Conservation (phyloP, 2,329 filamentous ascomycete species). For the Exophiala sideris region DNA sequence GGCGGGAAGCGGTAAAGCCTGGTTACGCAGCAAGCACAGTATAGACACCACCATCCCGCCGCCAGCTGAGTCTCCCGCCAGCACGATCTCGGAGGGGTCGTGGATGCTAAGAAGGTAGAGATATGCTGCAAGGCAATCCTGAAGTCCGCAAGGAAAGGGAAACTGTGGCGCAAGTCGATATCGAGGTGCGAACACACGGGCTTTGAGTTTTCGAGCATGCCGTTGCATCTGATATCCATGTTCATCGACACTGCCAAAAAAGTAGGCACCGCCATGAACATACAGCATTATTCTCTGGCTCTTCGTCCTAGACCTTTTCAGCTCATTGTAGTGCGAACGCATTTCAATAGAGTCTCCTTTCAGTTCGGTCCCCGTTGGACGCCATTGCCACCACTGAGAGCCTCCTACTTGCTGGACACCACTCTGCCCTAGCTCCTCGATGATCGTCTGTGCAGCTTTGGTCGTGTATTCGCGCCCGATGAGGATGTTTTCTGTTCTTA, state of each 20-base stretch:
- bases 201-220: slow-evolving; percentile 90
- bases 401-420: slow-evolving; percentile 77
- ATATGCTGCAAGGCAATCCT: slow-evolving; percentile 87
- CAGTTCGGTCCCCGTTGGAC: slow-evolving; percentile 62
- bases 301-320: slow-evolving; percentile 59
- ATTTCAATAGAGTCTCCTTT: slow-evolving; percentile 96
- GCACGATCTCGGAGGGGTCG: slow-evolving; percentile 74
- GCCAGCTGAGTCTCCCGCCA: slow-evolving; percentile 91
- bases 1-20: slow-evolving; percentile 77
- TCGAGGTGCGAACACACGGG: slow-evolving; percentile 77
- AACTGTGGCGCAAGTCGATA: slow-evolving; percentile 92
- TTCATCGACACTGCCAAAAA: slow-evolving; percentile 91
- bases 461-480: slow-evolving; percentile 64
- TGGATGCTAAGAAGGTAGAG: slow-evolving; percentile 74
- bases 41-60: slow-evolving; percentile 83
- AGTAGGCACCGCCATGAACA: slow-evolving; percentile 91
- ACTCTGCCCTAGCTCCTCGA: slow-evolving; percentile 70
- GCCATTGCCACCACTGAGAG: slow-evolving; percentile 85
- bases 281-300: slow-evolving; percentile 84
- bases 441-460: slow-evolving; percentile 64
- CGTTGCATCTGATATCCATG: slow-evolving; percentile 98
- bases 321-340: slow-evolving; percentile 72
- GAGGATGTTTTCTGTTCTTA: slow-evolving; percentile 67
- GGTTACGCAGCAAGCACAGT: slow-evolving; percentile 76
- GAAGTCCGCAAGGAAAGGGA: slow-evolving; percentile 87